These are phyloP conservation scores for Tilletia setariae DNA, from an alignment of 1,284 basidiomycete genomes.

Conservation along the genomic window DNA sequence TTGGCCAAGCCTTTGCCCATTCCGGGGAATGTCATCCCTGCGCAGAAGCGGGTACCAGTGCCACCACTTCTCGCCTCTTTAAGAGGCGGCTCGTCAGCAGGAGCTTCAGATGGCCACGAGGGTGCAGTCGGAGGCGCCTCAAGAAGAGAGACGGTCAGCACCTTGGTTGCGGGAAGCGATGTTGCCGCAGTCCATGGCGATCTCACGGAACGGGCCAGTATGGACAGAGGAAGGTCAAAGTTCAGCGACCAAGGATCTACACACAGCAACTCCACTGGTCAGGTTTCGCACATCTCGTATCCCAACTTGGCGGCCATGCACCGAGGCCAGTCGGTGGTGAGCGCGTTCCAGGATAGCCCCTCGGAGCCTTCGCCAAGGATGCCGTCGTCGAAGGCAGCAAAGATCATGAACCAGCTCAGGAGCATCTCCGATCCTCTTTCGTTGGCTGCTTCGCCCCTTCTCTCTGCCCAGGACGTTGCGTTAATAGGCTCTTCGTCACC, in stretches of 20 bases:
- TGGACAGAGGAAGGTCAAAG: neutral
- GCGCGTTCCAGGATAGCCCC: neutral
- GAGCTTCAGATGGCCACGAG: too few relatives aligned
- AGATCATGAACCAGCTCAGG: too few relatives aligned
- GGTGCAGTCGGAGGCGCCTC: neutral
- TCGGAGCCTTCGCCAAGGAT: too few relatives aligned
- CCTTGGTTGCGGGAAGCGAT: neutral
- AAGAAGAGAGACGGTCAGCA: neutral
- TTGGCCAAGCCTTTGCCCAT: neutral
- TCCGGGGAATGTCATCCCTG: neutral
- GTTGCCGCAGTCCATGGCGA: too few relatives aligned
- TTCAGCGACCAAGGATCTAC: neutral
- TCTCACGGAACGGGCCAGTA: neutral
- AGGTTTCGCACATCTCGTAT: conserved; percentile 1
- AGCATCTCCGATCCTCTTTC: too few relatives aligned
- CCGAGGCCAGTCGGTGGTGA: neutral
- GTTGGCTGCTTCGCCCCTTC: too few relatives aligned
- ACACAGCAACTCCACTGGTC: neutral
- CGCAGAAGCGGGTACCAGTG: conserved; percentile 3
- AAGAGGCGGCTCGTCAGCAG: too few relatives aligned
- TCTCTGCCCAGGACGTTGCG: too few relatives aligned
- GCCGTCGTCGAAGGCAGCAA: too few relatives aligned
- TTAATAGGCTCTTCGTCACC: neutral
- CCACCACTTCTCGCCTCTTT: neutral
- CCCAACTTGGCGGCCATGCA: neutral